Evolutionary conservation across 257 asterid genomes (phyloP), one percentile per base, ranked within the genome.

Genomic region (Fraxinus anomala): DNA sequence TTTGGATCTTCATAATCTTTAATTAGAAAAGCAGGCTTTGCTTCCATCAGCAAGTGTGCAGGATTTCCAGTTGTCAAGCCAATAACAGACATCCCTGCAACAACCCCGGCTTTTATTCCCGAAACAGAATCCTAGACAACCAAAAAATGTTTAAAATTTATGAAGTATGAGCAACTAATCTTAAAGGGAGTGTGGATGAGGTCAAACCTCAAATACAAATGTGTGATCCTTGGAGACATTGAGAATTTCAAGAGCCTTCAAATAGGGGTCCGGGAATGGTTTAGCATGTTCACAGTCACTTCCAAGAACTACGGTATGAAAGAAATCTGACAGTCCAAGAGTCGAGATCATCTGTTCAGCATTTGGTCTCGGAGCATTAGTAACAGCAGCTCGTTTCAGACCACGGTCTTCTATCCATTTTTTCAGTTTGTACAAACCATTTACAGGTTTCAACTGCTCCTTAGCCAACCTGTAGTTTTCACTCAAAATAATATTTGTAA

Each of bases 71-170:
- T 95, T 24, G 91, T 83, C 87, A 95, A 84, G 37, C 99, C 98
- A 31, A 95, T 61, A 28, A 95, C 94, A 16, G 97, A 92, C 86
- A 95, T 66, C 72, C 94, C 96, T 24, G 99, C 97, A 0, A 97
- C 98, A 56, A 95, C 97, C 68, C 98, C 99, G 10, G 99, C 99
- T 84, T 78, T 93, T 83, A 95, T 93, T 67, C 99, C 99, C 0
- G 99, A 93, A 80, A 83, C 87, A 68, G 99, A 95, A 85, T 95
- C 99, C 99, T 95, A 85, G 73, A 72, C 31, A 79, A 74, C 39
- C 77, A 44, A 66, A 73, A 37, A 63, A 42, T 68, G 7, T 51
- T 47, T 7, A 2, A 74, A 33, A 54, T 72, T 67, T 49, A 54
- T 4, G 23, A 67, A 49, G 69, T 1, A 65, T n/a, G 36, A 5